phyloP scores from a whole-genome alignment of 306 rosid genomes.

The Fagus crenata region DNA sequence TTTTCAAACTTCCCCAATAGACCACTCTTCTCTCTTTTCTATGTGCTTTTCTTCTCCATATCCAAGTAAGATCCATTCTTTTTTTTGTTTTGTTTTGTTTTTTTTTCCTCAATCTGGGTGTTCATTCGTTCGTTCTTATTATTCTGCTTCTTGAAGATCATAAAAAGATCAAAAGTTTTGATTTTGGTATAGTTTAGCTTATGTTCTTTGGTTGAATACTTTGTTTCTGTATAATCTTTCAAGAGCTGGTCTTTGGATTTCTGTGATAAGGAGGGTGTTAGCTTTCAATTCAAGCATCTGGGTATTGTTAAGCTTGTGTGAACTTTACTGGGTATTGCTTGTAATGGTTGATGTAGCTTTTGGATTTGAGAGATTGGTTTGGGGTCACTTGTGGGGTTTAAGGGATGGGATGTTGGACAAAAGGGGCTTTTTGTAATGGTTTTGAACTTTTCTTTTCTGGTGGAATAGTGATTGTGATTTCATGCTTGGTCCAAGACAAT shows the following conservation, averaged over 20 bases:
- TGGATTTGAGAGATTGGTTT: slow-evolving; percentile 39
- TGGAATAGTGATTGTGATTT: slow-evolving; percentile 42
- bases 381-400: slow-evolving; percentile 34
- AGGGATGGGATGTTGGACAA: slow-evolving; percentile 24
- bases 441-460: slow-evolving; percentile 38
- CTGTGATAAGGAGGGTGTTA: slow-evolving; percentile 26
- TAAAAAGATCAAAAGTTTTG: slow-evolving; percentile 31
- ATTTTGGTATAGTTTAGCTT: slow-evolving; percentile 35
- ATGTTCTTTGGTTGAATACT: slow-evolving; percentile 27
- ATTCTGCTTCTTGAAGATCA: slow-evolving; percentile 39
- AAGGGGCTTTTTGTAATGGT: slow-evolving; percentile 31
- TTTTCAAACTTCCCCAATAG: slow-evolving; percentile 29
- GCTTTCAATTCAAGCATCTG: slow-evolving; percentile 52
- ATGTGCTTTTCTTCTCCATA: slow-evolving; percentile 27
- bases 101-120: slow-evolving; percentile 29
- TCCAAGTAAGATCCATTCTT: slow-evolving; percentile 44
- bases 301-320: slow-evolving; percentile 35
- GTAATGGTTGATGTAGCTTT: slow-evolving; percentile 37
- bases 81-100: neutral
- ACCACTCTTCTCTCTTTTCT: slow-evolving; percentile 34
- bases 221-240: slow-evolving; percentile 31
- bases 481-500: slow-evolving; percentile 68
- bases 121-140: slow-evolving; percentile 24
- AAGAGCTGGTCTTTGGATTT: slow-evolving; percentile 31
- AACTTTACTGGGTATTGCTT: slow-evolving; percentile 45